phyloP scores from a whole-genome alignment of 2,329 filamentous ascomycete genomes.

The Bipolaris sorokiniana region DNA sequence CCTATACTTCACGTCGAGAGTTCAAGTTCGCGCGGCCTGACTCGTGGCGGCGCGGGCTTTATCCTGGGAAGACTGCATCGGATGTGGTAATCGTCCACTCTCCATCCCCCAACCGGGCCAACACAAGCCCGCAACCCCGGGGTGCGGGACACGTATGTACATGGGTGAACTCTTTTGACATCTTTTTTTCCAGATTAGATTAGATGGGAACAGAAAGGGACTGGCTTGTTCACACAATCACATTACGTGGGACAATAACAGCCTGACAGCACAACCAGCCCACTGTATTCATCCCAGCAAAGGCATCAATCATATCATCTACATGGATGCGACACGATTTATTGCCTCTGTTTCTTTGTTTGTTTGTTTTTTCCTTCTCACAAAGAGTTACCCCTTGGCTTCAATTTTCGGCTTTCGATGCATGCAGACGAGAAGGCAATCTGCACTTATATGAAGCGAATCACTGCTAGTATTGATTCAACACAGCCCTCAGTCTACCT shows the following conservation, averaged over 20 bases:
- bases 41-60: slow-evolving; percentile 2
- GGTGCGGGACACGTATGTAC: background rate
- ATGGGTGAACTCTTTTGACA: background rate
- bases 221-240: too few relatives aligned
- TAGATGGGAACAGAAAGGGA: too few relatives aligned
- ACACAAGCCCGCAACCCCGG: background rate
- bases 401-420: background rate
- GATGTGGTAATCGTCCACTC: background rate
- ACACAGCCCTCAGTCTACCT: slow-evolving; percentile 34
- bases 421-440: background rate
- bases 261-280: too few relatives aligned
- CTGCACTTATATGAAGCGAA: background rate
- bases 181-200: too few relatives aligned
- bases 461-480: background rate
- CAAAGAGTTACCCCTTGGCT: background rate
- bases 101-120: background rate
- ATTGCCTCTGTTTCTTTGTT: too few relatives aligned
- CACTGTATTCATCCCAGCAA: too few relatives aligned
- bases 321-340: too few relatives aligned
- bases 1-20: background rate
- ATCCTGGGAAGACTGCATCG: slow-evolving; percentile 11
- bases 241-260: too few relatives aligned
- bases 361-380: too few relatives aligned
- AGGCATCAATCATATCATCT: too few relatives aligned
- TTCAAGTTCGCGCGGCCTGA: slow-evolving; percentile 1